A percentile compares a stretch with the other conserved stretches of the same genome.
Evolutionary conservation across 2,329 filamentous ascomycete genomes (phyloP).

Genomic region (Talaromyces rugulosus): DNA sequence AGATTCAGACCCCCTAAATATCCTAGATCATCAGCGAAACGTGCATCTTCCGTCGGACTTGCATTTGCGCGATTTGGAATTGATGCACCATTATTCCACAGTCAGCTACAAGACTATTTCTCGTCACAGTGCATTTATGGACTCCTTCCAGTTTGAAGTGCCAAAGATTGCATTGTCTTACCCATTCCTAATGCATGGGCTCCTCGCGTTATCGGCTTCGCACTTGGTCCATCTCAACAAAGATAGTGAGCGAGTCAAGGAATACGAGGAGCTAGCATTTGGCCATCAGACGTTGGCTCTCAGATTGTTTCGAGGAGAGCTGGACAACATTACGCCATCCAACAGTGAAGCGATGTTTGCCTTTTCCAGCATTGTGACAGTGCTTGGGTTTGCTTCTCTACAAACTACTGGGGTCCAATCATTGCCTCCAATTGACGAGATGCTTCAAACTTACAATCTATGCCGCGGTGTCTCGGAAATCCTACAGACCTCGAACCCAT

Average conservation of each 20-base stretch:
- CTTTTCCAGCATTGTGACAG: conserved; percentile 27
- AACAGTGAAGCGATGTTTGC: conserved; percentile 31
- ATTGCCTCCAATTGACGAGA: conserved; percentile 20
- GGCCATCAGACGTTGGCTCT: conserved; percentile 23
- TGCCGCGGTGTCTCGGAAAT: conserved; percentile 26
- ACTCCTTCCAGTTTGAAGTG: conserved; percentile 21
- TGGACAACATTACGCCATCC: conserved; percentile 23
- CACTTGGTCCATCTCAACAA: conserved; percentile 23
- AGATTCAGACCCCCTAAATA: conserved; percentile 16
- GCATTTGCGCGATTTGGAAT: conserved; percentile 38
- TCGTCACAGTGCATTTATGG: conserved; percentile 16
- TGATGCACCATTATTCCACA: conserved; percentile 40
- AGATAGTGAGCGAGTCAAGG: conserved; percentile 18
- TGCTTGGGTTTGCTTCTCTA: conserved; percentile 26
- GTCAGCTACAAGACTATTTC: conserved; percentile 26
- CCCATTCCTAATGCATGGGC: conserved; percentile 24
- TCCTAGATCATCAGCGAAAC: conserved; percentile 16
- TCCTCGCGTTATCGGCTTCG: conserved; percentile 22
- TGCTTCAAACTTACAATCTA: conserved; percentile 22
- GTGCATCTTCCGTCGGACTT: conserved; percentile 17
- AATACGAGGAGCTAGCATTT: conserved; percentile 25
- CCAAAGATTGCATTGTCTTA: conserved; percentile 21
- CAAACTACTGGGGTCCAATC: conserved; percentile 15
- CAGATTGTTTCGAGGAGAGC: conserved; percentile 21
- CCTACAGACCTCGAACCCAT: conserved; percentile 18